These are phyloP conservation scores for Casuarina glauca DNA, from an alignment of 306 rosid species.

Conservation along the genomic window DNA sequence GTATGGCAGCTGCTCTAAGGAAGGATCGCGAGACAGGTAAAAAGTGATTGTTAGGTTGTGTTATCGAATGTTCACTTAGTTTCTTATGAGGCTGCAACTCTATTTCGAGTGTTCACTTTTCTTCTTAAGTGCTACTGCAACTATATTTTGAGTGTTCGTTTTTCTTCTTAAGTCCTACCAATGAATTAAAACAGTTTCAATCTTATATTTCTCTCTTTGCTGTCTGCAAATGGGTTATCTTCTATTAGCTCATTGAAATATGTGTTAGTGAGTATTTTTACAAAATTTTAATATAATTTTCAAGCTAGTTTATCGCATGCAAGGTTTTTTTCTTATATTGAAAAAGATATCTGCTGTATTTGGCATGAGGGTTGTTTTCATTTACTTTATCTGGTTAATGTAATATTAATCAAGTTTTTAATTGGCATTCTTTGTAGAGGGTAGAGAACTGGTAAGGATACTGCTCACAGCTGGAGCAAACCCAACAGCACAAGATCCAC, in stretches of 20 bases:
- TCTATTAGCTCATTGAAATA: neutral
- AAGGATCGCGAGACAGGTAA: slow-evolving; percentile 93
- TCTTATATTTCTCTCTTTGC: neutral
- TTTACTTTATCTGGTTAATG: neutral
- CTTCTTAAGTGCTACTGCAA: neutral
- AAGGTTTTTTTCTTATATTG: neutral
- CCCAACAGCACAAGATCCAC: slow-evolving; percentile 85
- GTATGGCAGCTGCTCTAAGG: slow-evolving; percentile 97
- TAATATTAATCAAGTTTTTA: slow-evolving; percentile 5
- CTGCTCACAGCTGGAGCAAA: slow-evolving; percentile 92
- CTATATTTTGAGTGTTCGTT: neutral
- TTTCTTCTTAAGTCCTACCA: neutral
- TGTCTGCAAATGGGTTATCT: neutral
- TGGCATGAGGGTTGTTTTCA: neutral
- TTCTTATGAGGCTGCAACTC: neutral
- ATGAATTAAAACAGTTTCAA: neutral
- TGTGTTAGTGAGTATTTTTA: neutral
- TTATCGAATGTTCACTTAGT: neutral
- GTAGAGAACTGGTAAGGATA: slow-evolving; percentile 85
- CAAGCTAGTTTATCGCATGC: neutral
- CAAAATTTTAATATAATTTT: neutral
- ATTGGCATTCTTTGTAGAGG: slow-evolving; percentile 52
- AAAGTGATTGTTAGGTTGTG: slow-evolving; percentile 4
- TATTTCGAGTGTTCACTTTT: neutral
- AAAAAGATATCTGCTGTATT: neutral